Conservation (phyloP, 2,329 filamentous ascomycete species). For the Macrophomina pseudophaseolina region DNA sequence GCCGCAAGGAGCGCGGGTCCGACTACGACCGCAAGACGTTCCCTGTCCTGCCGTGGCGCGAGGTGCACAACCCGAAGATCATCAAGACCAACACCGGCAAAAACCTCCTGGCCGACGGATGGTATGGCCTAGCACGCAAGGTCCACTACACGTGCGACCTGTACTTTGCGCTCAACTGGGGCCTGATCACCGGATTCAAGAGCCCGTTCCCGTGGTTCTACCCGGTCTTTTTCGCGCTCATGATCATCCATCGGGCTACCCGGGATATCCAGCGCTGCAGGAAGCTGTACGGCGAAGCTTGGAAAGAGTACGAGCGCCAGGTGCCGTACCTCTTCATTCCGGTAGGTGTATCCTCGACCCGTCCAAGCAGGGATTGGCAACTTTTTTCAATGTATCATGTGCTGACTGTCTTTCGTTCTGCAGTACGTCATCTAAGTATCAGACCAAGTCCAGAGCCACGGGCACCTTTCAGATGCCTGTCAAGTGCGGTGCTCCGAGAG, state of each 20-base stretch:
- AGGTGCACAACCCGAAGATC: constrained; percentile 77
- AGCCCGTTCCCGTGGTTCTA: constrained; percentile 92
- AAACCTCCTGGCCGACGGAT: constrained; percentile 81
- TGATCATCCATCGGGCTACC: constrained; percentile 79
- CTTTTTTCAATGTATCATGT: background rate
- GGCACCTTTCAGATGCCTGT: constrained; percentile 4
- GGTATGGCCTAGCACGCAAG: constrained; percentile 82
- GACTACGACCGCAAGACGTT: constrained; percentile 74
- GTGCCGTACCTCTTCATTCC: constrained; percentile 89
- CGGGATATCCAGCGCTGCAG: constrained; percentile 78
- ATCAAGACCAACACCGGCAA: constrained; percentile 76
- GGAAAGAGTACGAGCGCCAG: constrained; percentile 78
- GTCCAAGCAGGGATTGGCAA: background rate
- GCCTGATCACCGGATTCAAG: constrained; percentile 77
- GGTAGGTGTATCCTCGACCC: constrained; percentile 36
- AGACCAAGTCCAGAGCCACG: background rate
- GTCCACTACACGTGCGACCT: constrained; percentile 82
- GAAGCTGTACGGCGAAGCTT: constrained; percentile 80
- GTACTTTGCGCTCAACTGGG: constrained; percentile 79
- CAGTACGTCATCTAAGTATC: constrained; percentile 25
- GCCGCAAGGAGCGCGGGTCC: constrained; percentile 75
- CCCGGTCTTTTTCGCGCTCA: constrained; percentile 76
- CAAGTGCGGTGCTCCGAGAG: constrained; percentile 1
- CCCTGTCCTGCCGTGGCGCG: constrained; percentile 89
- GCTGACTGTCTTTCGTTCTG: background rate